phyloP scores from a whole-genome alignment of 2,329 filamentous ascomycete genomes.

The Neopestalotiopsis sp. region DNA sequence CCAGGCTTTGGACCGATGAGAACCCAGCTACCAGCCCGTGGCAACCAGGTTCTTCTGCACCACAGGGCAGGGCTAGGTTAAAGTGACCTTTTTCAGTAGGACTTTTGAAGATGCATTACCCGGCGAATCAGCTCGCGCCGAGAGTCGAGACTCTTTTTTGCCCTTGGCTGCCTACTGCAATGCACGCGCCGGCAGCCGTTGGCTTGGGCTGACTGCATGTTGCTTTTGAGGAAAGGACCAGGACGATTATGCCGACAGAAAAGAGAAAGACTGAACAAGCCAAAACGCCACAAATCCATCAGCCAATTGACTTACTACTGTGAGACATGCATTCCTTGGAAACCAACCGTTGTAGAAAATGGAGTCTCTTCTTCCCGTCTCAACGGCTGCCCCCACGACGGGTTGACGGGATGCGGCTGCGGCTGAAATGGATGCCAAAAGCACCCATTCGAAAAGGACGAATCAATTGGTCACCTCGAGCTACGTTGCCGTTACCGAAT shows the following conservation, averaged over 20 bases:
- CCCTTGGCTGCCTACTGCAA: neutral
- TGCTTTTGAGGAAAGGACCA: neutral
- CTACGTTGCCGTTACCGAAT: neutral
- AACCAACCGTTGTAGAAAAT: neutral
- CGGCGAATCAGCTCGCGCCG: neutral
- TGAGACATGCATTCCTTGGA: neutral
- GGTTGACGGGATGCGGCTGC: neutral
- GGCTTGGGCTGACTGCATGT: neutral
- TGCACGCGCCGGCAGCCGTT: neutral
- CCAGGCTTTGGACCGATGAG: neutral
- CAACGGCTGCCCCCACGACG: neutral
- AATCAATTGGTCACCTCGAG: neutral
- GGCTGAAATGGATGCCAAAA: constrained; percentile 1
- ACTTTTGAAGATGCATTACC: neutral
- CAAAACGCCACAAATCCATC: neutral
- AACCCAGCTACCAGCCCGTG: neutral
- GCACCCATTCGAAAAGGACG: neutral
- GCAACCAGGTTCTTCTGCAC: neutral
- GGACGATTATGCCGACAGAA: neutral
- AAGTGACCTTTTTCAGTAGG: neutral
- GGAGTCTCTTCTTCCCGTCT: neutral
- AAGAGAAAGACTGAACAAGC: neutral
- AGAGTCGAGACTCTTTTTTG: neutral
- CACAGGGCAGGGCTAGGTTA: too few relatives aligned
- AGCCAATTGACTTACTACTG: neutral